These are phyloP conservation scores for Phlyctochytrium planicorne DNA, from an alignment of 192 early-diverging fungal genomes.

Conservation along the genomic window DNA sequence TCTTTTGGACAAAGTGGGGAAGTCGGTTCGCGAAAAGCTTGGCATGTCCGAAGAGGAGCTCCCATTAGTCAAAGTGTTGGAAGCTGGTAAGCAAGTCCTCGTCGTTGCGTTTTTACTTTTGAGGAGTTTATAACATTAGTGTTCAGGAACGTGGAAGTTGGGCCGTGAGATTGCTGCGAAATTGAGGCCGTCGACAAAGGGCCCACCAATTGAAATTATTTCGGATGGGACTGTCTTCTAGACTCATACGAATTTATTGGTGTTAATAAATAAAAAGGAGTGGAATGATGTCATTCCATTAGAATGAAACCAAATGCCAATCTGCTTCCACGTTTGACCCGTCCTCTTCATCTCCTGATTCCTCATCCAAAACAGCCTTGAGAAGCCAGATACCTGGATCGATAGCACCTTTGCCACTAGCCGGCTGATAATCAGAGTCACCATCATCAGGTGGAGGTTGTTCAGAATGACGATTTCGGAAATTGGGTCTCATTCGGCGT, in stretches of 20 bases:
- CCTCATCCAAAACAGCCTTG: neutral
- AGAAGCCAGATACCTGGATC: neutral
- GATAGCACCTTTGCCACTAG: neutral
- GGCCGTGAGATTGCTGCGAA: slow-evolving; percentile 85
- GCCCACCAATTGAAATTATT: slow-evolving; percentile 88
- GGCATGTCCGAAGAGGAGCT: slow-evolving; percentile 53
- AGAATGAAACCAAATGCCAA: slow-evolving; percentile 1
- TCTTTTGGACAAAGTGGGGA: slow-evolving; percentile 72
- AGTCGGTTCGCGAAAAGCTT: slow-evolving; percentile 58
- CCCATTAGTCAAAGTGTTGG: slow-evolving; percentile 81
- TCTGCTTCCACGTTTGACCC: neutral
- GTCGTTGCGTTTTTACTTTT: no score
- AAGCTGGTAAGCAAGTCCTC: slow-evolving; percentile 57
- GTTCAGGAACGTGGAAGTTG: slow-evolving; percentile 83
- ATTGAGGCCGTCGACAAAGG: slow-evolving; percentile 73
- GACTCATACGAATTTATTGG: slow-evolving; percentile 5
- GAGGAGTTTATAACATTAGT: no score
- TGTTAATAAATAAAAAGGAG: neutral
- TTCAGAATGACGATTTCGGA: neutral
- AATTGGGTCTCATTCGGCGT: neutral
- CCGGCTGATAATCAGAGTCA: no score
- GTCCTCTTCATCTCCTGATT: neutral
- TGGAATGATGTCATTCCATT: slow-evolving; percentile 10
- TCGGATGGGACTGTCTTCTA: slow-evolving; percentile 85
- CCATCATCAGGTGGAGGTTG: no score